Evolutionary conservation across 345 rosid species (phyloP).

Genomic region (Melastoma malabathricum): DNA sequence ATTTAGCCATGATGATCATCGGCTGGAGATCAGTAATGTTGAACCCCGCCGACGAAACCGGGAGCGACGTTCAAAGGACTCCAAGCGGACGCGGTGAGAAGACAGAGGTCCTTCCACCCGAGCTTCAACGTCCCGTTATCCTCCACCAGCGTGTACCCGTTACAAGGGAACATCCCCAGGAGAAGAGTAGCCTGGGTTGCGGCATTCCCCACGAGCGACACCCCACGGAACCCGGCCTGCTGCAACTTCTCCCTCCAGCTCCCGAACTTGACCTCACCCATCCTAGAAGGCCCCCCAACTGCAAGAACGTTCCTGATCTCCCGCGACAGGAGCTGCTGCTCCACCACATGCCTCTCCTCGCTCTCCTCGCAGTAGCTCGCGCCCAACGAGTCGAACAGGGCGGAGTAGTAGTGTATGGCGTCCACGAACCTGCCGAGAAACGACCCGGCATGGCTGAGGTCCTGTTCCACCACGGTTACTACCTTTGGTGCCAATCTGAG

Average conservation of each 20-base stretch:
- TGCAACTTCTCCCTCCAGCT: slow-evolving; percentile 95
- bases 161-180: slow-evolving; percentile 86
- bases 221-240: slow-evolving; percentile 67
- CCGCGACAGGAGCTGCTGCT: slow-evolving; percentile 82
- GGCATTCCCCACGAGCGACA: slow-evolving; percentile 81
- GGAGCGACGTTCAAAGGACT: slow-evolving; percentile 31
- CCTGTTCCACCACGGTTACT: slow-evolving; percentile 96
- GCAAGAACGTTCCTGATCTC: slow-evolving; percentile 91
- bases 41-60: neutral
- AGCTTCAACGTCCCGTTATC: slow-evolving; percentile 86
- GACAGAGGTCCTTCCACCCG: slow-evolving; percentile 97
- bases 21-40: too few relatives aligned
- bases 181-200: slow-evolving; percentile 86
- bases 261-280: slow-evolving; percentile 57
- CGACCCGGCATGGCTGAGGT: slow-evolving; percentile 80
- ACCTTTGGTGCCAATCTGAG: slow-evolving; percentile 84
- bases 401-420: slow-evolving; percentile 97
- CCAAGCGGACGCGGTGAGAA: slow-evolving; percentile 99
- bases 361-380: slow-evolving; percentile 96
- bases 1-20: too few relatives aligned
- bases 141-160: slow-evolving; percentile 91
- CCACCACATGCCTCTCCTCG: slow-evolving; percentile 93
- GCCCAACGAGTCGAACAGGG: slow-evolving; percentile 81
- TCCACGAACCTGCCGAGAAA: slow-evolving; percentile 93
- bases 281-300: slow-evolving; percentile 71